Conservation (phyloP, 805 yeast genomes). For the Kuraishia capsulata region DNA sequence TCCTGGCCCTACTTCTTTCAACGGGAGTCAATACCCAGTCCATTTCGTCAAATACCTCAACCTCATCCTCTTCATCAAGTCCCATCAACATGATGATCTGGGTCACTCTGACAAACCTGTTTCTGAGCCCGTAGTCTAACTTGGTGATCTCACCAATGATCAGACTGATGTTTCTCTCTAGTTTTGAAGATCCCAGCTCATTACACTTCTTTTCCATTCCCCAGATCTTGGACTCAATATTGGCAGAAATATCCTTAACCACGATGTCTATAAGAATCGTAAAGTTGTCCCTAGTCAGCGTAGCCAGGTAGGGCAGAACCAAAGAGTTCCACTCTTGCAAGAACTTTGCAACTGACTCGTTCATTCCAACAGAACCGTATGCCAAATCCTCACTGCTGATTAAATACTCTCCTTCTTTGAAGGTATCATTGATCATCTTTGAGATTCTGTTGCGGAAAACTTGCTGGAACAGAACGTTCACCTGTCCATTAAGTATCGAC, state of each 20-base stretch:
- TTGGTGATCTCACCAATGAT: slow-evolving; percentile 69
- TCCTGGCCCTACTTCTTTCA: slow-evolving; percentile 59
- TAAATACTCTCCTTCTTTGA: slow-evolving; percentile 30
- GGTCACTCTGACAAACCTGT: slow-evolving; percentile 70
- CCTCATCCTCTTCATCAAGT: slow-evolving; percentile 51
- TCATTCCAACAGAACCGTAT: slow-evolving; percentile 6
- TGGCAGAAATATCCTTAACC: slow-evolving; percentile 43
- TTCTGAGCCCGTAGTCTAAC: slow-evolving; percentile 64
- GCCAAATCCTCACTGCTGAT: slow-evolving; percentile 8
- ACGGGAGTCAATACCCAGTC: slow-evolving; percentile 73
- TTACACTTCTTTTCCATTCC: slow-evolving; percentile 57
- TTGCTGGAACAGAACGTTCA: slow-evolving; percentile 28
- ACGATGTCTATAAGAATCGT: slow-evolving; percentile 36
- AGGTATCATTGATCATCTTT: slow-evolving; percentile 23
- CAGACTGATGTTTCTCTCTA: slow-evolving; percentile 74
- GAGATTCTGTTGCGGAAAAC: slow-evolving; percentile 26
- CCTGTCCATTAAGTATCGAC: background rate
- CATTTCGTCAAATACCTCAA: slow-evolving; percentile 19
- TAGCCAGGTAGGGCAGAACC: slow-evolving; percentile 49
- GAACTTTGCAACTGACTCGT: slow-evolving; percentile 34
- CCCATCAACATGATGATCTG: slow-evolving; percentile 79
- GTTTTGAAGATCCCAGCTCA: slow-evolving; percentile 72
- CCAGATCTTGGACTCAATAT: slow-evolving; percentile 64
- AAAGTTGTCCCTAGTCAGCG: slow-evolving; percentile 31
- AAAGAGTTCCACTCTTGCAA: slow-evolving; percentile 54